These are phyloP conservation scores for Lactuca saligna DNA, from an alignment of 129 eudicot genomes.

Conservation along the genomic window DNA sequence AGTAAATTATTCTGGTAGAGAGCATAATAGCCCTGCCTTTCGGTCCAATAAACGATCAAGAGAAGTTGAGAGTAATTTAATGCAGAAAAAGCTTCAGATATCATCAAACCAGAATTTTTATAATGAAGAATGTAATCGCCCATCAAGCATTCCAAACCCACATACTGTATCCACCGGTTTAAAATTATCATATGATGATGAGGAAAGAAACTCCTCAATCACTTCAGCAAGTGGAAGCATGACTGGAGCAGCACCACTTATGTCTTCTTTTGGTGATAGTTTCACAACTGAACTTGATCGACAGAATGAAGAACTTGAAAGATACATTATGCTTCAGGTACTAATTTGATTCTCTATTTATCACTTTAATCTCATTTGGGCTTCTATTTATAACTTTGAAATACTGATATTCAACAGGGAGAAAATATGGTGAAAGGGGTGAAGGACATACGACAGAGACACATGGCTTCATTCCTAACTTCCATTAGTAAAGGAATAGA, in stretches of 20 bases:
- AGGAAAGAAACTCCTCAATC: slow-evolving; percentile 86
- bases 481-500: slow-evolving; percentile 57
- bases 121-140: slow-evolving; percentile 66
- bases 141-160: slow-evolving; percentile 49
- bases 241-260: slow-evolving; percentile 60
- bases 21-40: slow-evolving; percentile 44
- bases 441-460: slow-evolving; percentile 69
- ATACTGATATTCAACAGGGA: slow-evolving; percentile 50
- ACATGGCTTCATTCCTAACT: slow-evolving; percentile 66
- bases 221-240: slow-evolving; percentile 95
- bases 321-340: slow-evolving; percentile 85
- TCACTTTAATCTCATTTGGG: neutral
- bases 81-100: slow-evolving; percentile 77
- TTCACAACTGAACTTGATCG: slow-evolving; percentile 69
- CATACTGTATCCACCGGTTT: slow-evolving; percentile 94
- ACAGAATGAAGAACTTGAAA: slow-evolving; percentile 83
- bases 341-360: neutral
- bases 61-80: slow-evolving; percentile 60
- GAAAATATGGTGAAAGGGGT: slow-evolving; percentile 72
- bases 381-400: neutral
- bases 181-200: slow-evolving; percentile 83
- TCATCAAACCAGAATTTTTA: slow-evolving; percentile 56
- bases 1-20: slow-evolving; percentile 67
- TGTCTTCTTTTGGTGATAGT: slow-evolving; percentile 66
- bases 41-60: slow-evolving; percentile 59